Conservation (phyloP, 768 basidiomycete genomes). For the Naematelia encephala region DNA sequence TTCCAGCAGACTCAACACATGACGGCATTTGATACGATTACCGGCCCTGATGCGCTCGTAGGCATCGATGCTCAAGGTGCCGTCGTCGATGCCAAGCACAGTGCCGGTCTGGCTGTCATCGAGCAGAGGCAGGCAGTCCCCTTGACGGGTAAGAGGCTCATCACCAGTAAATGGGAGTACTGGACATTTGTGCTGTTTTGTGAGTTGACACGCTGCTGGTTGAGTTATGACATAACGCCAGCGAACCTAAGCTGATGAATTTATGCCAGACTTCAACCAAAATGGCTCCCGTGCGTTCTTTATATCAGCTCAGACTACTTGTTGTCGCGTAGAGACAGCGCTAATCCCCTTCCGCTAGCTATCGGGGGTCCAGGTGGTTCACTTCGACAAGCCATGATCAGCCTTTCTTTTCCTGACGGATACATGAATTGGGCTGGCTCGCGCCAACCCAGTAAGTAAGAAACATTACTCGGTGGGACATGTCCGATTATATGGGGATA, state of each 20-base stretch:
- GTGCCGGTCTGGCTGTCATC: conserved; percentile 11
- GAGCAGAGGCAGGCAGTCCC: conserved; percentile 10
- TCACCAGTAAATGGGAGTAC: conserved; percentile 16
- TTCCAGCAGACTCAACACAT: too few species aligned
- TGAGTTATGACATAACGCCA: not conserved
- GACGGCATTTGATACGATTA: too few species aligned
- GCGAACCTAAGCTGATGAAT: not conserved
- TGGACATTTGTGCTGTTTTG: conserved; percentile 10
- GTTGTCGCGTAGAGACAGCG: not conserved
- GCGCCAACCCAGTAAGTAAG: conserved; percentile 5
- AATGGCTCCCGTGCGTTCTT: conserved; percentile 16
- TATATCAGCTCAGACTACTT: not conserved
- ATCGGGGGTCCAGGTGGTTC: conserved; percentile 11
- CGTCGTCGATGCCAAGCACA: not conserved
- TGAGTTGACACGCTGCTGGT: too few species aligned
- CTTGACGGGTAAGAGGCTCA: conserved; percentile 7
- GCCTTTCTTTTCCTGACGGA: conserved; percentile 5
- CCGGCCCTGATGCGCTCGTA: too few species aligned
- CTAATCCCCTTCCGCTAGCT: not conserved
- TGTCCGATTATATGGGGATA: too few species aligned
- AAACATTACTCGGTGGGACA: not conserved
- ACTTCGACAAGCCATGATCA: conserved; percentile 8
- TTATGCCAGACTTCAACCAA: conserved; percentile 1
- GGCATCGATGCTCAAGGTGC: not conserved
- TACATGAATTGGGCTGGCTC: conserved; percentile 10